These are phyloP conservation scores for Eleusine coracana DNA, from an alignment of 176 grass and related monocot genomes.

Conservation along the genomic window DNA sequence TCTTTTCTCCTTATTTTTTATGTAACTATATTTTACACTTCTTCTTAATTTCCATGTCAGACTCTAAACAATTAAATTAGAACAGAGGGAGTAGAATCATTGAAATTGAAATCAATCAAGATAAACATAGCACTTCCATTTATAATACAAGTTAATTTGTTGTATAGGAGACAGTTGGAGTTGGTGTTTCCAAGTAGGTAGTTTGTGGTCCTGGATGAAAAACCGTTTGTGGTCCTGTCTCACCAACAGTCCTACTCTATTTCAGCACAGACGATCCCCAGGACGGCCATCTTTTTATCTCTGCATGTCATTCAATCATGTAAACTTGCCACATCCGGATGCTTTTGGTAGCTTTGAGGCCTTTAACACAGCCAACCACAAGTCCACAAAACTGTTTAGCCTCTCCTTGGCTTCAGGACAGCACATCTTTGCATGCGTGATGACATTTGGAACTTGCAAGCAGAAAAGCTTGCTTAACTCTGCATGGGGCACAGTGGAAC, in stretches of 20 bases:
- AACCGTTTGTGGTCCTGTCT: constrained; percentile 58
- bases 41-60: too few species aligned
- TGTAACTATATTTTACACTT: too few species aligned
- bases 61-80: too few species aligned
- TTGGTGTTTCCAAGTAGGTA: constrained; percentile 45
- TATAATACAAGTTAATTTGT: background rate
- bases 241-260: constrained; percentile 45
- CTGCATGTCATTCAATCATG: constrained; percentile 35
- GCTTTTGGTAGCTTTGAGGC: constrained; percentile 18
- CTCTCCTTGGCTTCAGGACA: constrained; percentile 30
- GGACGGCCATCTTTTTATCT: constrained; percentile 7
- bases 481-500: constrained; percentile 22
- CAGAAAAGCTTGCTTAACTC: constrained; percentile 19
- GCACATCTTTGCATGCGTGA: constrained; percentile 29
- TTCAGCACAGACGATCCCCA: constrained; percentile 39
- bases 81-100: background rate
- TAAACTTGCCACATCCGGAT: constrained; percentile 40
- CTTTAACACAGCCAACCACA: constrained; percentile 26
- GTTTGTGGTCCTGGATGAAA: constrained; percentile 58
- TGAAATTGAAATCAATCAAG: background rate
- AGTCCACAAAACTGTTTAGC: constrained; percentile 44
- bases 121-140: background rate
- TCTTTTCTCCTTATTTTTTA: too few species aligned
- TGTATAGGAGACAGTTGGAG: constrained; percentile 36
- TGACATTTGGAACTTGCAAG: constrained; percentile 30